phyloP scores from a whole-genome alignment of 2,329 filamentous ascomycete genomes.

The Capronia coronata region DNA sequence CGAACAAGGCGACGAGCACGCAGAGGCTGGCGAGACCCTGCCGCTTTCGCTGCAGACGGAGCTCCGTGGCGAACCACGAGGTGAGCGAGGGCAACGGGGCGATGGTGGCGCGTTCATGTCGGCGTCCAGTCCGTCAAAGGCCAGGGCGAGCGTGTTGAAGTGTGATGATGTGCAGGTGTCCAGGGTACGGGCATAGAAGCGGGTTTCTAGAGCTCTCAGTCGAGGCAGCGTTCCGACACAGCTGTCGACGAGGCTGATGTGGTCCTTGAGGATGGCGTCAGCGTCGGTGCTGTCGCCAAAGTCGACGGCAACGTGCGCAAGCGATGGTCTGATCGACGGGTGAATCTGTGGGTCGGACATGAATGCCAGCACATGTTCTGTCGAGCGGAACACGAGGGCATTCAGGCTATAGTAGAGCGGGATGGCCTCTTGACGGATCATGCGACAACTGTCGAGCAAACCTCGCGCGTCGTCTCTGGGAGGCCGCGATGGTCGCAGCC shows the following conservation, averaged over 20 bases:
- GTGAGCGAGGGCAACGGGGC: conserved; percentile 17
- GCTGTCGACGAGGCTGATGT: conserved; percentile 21
- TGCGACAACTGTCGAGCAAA: conserved; percentile 17
- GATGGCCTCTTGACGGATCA: conserved; percentile 20
- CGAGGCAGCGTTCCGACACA: conserved; percentile 20
- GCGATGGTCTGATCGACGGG: conserved; percentile 16
- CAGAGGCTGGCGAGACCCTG: conserved; percentile 1
- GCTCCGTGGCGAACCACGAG: conserved; percentile 14
- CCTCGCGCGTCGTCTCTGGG: conserved; percentile 21
- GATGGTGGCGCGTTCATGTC: conserved; percentile 24
- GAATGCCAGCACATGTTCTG: conserved; percentile 17
- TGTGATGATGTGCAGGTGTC: conserved; percentile 19
- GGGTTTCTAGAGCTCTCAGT: conserved; percentile 20
- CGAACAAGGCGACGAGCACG: conserved; percentile 3
- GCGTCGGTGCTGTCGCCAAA: conserved; percentile 21
- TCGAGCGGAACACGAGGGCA: conserved; percentile 20
- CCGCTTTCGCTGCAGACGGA: conserved; percentile 12
- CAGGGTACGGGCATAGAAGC: conserved; percentile 22
- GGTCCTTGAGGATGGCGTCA: conserved; percentile 22
- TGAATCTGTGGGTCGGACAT: conserved; percentile 19
- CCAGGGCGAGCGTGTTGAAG: conserved; percentile 21
- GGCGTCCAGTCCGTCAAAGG: conserved; percentile 20
- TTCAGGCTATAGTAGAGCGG: conserved; percentile 24
- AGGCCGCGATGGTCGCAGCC: conserved; percentile 21
- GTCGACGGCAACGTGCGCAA: conserved; percentile 23